Base-by-base conservation (phyloP, 805 yeast genomes). In the Schwanniomyces polymorphus region DNA sequence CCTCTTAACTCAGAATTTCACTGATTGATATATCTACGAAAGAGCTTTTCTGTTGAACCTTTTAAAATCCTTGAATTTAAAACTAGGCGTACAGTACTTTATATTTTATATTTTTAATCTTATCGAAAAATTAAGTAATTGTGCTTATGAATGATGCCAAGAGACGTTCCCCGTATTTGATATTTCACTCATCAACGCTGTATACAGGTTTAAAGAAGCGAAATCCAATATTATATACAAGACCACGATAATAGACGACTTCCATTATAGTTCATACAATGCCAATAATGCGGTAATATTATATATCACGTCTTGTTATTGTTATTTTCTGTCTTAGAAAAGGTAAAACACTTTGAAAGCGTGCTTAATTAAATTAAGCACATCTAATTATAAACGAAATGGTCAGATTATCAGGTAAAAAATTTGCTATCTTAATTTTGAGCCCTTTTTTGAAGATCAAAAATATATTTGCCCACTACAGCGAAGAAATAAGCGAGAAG, bases 131-230 rank as follows among this genome's bases (percentile, higher is more conserved):
- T 7, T 16, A 14, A 31, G 21, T 14, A 31, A 31, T 31, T 7
- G 21, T 31, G 35, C 35, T 31, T 8, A 31, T 31, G 35, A 31
- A 31, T 31, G 35, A 31, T 31, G 39, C 39, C 39, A 37, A 37
- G 39, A 37, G 39, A 21, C 18, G 16, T 37, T 37, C 39, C 39
- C 39, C 39, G 39, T 37, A 37, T 37, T 37, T 21, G 27, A 37
- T 16, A n/a, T n/a, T n/a, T n/a, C n/a, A n/a, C 39, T 37, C 27
- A 37, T 37, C 27, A 18, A 16, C 4, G 12, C 21, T 37, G 16
- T 37, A 18, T 37, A 37, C 39, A 37, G 39, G 39, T 37, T 25
- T 16, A 7, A n/a, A 31, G 35, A 21, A 31, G 14, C 8, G 35
- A 31, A 31, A 5, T 31, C 35, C 35, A n/a, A 12, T 29, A 11